Conservation (phyloP, 1,284 basidiomycete genomes). For the Peniophora sp. region DNA sequence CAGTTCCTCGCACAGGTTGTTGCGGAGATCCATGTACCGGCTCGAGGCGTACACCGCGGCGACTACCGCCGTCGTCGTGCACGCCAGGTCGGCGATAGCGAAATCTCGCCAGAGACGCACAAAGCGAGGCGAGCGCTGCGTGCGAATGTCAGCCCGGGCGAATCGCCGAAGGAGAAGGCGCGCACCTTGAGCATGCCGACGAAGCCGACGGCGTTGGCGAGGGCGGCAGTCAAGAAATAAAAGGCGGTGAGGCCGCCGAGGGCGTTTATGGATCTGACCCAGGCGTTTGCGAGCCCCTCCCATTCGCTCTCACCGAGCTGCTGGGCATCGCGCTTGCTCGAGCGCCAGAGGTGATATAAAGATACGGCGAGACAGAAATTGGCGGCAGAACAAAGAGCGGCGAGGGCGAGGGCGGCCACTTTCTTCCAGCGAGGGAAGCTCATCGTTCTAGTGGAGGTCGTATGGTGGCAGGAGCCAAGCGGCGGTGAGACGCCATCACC, state of each 20-base stretch:
- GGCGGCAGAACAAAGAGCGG: constrained; percentile 45
- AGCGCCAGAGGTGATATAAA: constrained; percentile 47
- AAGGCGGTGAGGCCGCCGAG: constrained; percentile 53
- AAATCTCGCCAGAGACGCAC: constrained; percentile 65
- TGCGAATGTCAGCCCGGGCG: constrained; percentile 2
- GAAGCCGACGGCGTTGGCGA: constrained; percentile 55
- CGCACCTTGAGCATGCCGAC: constrained; percentile 61
- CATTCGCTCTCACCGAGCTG: constrained; percentile 47
- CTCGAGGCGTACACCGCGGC: constrained; percentile 52
- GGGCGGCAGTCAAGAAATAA: constrained; percentile 57
- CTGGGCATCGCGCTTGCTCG: constrained; percentile 57
- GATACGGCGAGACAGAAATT: constrained; percentile 50
- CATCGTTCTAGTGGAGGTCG: constrained; percentile 1
- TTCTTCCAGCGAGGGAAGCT: constrained; percentile 24
- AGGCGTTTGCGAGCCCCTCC: constrained; percentile 53
- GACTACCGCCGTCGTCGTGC: constrained; percentile 49
- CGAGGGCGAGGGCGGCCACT: constrained; percentile 46
- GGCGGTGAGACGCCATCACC: neutral
- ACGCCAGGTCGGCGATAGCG: constrained; percentile 64
- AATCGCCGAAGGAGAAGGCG: constrained; percentile 3
- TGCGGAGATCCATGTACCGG: constrained; percentile 40
- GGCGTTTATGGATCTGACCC: constrained; percentile 42
- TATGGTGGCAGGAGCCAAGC: neutral
- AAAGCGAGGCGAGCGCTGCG: constrained; percentile 42
- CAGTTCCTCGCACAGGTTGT: constrained; percentile 62